These are phyloP conservation scores for Flaveria linearis DNA, from an alignment of 129 eudicot species.

Conservation along the genomic window DNA sequence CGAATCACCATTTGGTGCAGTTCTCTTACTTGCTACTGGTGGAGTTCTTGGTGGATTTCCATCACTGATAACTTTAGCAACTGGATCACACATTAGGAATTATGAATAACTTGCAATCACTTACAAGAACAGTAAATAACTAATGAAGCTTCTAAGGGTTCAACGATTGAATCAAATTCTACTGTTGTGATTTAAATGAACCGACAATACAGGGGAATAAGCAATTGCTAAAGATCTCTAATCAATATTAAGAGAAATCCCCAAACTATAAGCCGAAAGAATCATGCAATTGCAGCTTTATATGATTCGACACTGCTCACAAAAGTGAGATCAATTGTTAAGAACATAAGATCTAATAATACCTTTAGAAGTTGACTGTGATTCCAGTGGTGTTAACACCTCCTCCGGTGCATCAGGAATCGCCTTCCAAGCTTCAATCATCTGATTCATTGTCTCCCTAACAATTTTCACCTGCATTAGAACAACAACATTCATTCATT, in stretches of 20 bases:
- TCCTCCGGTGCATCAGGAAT: conserved; percentile 71
- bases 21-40: conserved; percentile 30
- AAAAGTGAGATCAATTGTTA: background rate
- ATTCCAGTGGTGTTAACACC: conserved; percentile 50
- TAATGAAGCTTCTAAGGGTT: background rate
- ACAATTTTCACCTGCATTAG: conserved; percentile 71
- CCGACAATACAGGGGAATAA: background rate
- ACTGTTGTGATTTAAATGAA: background rate
- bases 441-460: conserved; percentile 80
- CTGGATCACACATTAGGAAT: conserved; percentile 23
- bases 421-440: conserved; percentile 89
- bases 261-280: background rate
- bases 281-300: conserved; percentile 3
- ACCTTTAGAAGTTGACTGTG: conserved; percentile 66
- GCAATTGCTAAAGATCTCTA: background rate
- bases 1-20: conserved; percentile 35
- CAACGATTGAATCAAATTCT: background rate
- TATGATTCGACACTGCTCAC: background rate
- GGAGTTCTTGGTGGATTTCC: conserved; percentile 59
- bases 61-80: conserved; percentile 67
- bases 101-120: background rate
- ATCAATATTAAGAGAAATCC: background rate
- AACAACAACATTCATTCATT: conserved; percentile 1
- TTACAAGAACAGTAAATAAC: background rate
- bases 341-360: conserved; percentile 23